Evolutionary conservation across 192 early-diverging fungal species (phyloP), one percentile per base, ranked within the genome.

Genomic region (Podila clonocystis): DNA sequence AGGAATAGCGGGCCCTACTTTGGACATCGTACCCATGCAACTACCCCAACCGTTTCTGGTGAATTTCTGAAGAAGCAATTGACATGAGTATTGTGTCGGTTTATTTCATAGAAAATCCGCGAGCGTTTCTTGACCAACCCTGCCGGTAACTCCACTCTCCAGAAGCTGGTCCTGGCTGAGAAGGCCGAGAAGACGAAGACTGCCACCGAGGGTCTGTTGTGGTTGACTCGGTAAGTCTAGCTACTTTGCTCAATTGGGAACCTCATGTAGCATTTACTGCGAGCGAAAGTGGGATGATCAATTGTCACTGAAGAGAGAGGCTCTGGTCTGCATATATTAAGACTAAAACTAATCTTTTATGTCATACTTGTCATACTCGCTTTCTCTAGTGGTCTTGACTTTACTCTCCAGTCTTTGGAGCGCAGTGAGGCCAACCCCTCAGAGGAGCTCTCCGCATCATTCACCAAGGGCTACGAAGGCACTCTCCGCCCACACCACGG

Each of bases 201-300:
- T 13, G 96, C 96, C 58, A 94, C 95, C 26, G 95, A 96, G 76
- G 95, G 95, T 20, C 88, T 99, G 34, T 86, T 99, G 67, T 99
- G 97, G 97, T 89, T 99, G 50, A 95, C 92, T 73, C 88, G 96
- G 91, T 92, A 87, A 65, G 85, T 55, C 52, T 9, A 41, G 48
- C 64, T 31, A 45, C 41, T 15, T 12, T 45, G 8, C 41, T 8
- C 41, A 45, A 45, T 3, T 12, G 41, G 41, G 41, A 41, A 45
- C 41, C 11, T 8, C 7, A 45, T 45, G 17, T 15, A 45, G 13
- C 2, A 45, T 15, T 17, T 45, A 15, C 34, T 36, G 0, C 34
- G 50, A 52, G 17, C 5, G 52, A 17, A 55, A 24, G 52, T 24
- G 52, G 52, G 20, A 55, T 55, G 52, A 26, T 55, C 52, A 19